Evolutionary conservation across 2,329 filamentous ascomycete genomes (phyloP).

Genomic region (Thielaviopsis punctulata): DNA sequence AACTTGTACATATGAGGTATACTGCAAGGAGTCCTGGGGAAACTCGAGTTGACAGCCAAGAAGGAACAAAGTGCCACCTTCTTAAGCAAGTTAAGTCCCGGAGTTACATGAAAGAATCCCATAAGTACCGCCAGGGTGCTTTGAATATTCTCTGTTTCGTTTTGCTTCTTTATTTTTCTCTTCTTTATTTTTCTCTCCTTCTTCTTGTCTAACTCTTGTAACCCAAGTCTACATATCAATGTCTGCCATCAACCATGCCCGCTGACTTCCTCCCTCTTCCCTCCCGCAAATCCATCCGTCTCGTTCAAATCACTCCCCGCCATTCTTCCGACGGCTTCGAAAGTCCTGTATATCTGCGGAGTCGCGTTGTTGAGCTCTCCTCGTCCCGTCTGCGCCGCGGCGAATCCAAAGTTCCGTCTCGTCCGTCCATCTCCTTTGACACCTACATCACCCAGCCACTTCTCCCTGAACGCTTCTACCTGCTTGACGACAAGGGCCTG

Average conservation of each 20-base stretch:
- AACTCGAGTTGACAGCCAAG: no score
- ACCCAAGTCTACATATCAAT: constrained; percentile 1
- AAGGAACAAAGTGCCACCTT: no score
- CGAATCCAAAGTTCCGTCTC: constrained; percentile 6
- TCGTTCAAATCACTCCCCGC: constrained; percentile 10
- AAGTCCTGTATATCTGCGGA: constrained; percentile 6
- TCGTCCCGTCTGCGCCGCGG: constrained; percentile 9
- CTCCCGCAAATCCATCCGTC: constrained; percentile 10
- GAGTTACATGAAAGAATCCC: no score
- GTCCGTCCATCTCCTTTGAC: constrained; percentile 10
- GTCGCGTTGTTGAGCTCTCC: constrained; percentile 10
- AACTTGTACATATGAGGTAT: no score
- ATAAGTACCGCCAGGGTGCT: no score
- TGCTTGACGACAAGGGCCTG: constrained; percentile 10
- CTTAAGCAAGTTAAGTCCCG: no score
- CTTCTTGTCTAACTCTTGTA: no score
- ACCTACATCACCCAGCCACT: constrained; percentile 6
- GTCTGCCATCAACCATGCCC: background rate
- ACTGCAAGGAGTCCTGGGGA: no score
- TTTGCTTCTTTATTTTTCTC: no score
- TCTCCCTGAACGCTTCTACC: constrained; percentile 6
- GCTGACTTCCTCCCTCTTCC: constrained; percentile 4
- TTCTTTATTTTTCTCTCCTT: no score
- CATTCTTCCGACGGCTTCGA: constrained; percentile 1
- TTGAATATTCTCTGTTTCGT: no score